These are phyloP conservation scores for Saccharum officinarum DNA, from an alignment of 176 grass and related monocot genomes.

Conservation along the genomic window DNA sequence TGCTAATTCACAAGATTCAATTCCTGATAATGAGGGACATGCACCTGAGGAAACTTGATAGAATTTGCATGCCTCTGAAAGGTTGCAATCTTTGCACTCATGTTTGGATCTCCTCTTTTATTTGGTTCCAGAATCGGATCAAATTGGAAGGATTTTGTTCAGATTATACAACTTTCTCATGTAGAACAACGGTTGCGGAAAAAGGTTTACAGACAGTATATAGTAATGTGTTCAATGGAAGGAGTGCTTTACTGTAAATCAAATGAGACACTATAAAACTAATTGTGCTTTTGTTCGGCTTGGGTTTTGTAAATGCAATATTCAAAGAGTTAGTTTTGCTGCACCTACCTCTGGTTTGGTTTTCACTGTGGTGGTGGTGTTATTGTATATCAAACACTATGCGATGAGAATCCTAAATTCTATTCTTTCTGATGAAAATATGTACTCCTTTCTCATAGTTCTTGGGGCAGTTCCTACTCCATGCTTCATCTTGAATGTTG, in stretches of 20 bases:
- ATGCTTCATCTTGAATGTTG: neutral
- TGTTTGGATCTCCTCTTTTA: neutral
- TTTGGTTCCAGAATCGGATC: neutral
- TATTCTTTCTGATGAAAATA: neutral
- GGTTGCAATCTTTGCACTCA: neutral
- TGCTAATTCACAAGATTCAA: constrained; percentile 29
- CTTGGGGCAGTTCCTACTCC: neutral
- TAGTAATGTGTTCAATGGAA: constrained; percentile 8
- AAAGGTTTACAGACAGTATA: constrained; percentile 25
- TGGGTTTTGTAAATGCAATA: constrained; percentile 22
- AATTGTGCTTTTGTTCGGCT: constrained; percentile 27
- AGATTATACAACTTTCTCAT: constrained; percentile 1
- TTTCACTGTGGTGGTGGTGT: neutral
- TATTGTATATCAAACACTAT: neutral
- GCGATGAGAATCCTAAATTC: neutral
- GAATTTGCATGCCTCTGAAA: neutral
- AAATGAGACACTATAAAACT: constrained; percentile 9
- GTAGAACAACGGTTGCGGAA: constrained; percentile 10
- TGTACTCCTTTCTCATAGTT: neutral
- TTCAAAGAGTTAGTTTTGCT: constrained; percentile 7
- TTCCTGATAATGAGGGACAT: constrained; percentile 23
- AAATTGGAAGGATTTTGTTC: constrained; percentile 28
- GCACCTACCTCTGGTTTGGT: neutral
- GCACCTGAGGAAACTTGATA: constrained; percentile 27
- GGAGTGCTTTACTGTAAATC: constrained; percentile 13